A percentile compares a stretch with the other conserved stretches of the same genome.
Evolutionary conservation across 2,329 filamentous ascomycete genomes (phyloP).

Genomic region (Penicillium concentricum): DNA sequence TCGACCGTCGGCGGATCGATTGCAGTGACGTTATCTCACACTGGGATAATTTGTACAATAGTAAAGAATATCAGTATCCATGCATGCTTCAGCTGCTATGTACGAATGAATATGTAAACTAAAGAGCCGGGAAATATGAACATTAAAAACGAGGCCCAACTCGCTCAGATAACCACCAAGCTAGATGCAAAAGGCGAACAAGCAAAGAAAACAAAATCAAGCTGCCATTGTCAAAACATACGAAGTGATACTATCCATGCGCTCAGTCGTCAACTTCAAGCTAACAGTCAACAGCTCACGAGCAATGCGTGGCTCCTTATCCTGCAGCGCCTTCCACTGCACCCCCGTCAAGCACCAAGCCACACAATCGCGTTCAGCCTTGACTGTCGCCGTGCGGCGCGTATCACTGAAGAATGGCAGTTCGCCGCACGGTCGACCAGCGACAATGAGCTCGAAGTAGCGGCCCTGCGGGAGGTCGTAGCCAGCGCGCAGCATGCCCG

Average conservation of each 20-base stretch:
- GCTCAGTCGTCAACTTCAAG: constrained; percentile 90
- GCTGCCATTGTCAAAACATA: constrained; percentile 37
- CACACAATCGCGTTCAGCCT: constrained; percentile 76
- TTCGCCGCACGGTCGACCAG: constrained; percentile 93
- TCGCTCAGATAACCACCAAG: constrained; percentile 2
- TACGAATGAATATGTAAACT: not conserved
- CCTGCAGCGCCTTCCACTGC: constrained; percentile 71
- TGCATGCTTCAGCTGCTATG: not conserved
- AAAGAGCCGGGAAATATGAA: not conserved
- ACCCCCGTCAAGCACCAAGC: constrained; percentile 76
- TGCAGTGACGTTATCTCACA: too few species aligned
- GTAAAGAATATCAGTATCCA: not conserved
- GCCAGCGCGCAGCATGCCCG: constrained; percentile 83
- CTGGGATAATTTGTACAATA: too few species aligned
- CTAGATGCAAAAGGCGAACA: constrained; percentile 1
- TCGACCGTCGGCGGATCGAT: too few species aligned
- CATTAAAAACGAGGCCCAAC: not conserved
- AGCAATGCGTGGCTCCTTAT: constrained; percentile 71
- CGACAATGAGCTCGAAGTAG: constrained; percentile 87
- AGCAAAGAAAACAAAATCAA: not conserved
- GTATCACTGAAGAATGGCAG: constrained; percentile 95
- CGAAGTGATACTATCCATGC: constrained; percentile 72
- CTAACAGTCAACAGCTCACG: constrained; percentile 80
- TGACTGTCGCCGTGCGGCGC: constrained; percentile 78
- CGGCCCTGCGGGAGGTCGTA: constrained; percentile 87